phyloP scores from a whole-genome alignment of 179 eudicot species.

The Pouteria campechiana region DNA sequence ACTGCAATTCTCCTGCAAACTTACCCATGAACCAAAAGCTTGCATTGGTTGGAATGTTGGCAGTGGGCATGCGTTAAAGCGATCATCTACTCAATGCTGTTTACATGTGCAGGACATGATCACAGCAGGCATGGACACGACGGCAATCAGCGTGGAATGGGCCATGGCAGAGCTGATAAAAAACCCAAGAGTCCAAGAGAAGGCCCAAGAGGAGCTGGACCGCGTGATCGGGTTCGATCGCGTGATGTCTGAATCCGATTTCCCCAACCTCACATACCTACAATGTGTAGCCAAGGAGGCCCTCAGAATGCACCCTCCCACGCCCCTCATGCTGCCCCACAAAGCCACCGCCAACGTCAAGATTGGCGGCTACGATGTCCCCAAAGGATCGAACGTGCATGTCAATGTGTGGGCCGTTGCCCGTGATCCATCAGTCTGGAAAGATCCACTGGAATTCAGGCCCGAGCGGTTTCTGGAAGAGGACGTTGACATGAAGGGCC shows the following conservation, averaged over 20 bases:
- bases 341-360: conserved; percentile 40
- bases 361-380: conserved; percentile 55
- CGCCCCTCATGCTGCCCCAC: conserved; percentile 59
- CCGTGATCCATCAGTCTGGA: conserved; percentile 50
- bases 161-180: conserved; percentile 54
- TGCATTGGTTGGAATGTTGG: no score
- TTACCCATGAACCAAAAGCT: no score
- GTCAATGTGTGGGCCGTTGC: conserved; percentile 60
- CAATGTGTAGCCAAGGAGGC: conserved; percentile 48
- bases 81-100: not conserved
- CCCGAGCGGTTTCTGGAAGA: conserved; percentile 63
- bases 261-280: conserved; percentile 54
- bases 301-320: conserved; percentile 62
- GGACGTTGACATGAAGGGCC: conserved; percentile 63
- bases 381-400: conserved; percentile 50
- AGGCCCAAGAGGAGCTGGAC: conserved; percentile 60
- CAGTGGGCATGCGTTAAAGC: no score
- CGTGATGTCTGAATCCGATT: conserved; percentile 45
- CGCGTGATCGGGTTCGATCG: conserved; percentile 40
- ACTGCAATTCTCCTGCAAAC: no score
- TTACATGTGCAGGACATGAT: conserved; percentile 45
- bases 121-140: conserved; percentile 48
- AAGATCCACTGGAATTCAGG: conserved; percentile 38
- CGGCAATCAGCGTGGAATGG: conserved; percentile 45
- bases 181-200: conserved; percentile 49